Percentiles rank a stretch among this genome's conserved stretches.
Conservation (phyloP, 2,329 filamentous ascomycete genomes). For the Lachnellula hyalina region DNA sequence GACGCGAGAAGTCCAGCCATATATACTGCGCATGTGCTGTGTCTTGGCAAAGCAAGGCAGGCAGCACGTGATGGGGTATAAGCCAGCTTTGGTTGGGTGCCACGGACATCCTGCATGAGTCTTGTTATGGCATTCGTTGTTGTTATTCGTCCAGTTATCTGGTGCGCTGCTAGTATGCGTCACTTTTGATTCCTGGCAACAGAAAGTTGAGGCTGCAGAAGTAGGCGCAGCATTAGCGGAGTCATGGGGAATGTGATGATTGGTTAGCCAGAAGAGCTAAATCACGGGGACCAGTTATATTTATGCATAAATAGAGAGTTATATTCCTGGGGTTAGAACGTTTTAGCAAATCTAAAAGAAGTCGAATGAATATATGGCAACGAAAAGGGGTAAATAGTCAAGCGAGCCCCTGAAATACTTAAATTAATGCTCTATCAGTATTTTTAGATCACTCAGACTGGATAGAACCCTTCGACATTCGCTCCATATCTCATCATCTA, state of each 20-base stretch:
- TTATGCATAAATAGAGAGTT: background rate
- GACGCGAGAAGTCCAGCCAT: slow-evolving; percentile 9
- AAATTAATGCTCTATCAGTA: too few relatives aligned
- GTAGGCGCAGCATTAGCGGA: background rate
- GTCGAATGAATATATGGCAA: background rate
- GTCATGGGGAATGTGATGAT: background rate
- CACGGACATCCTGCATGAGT: background rate
- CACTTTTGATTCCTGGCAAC: background rate
- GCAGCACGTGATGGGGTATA: background rate
- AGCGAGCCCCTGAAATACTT: background rate
- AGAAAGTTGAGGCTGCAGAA: background rate
- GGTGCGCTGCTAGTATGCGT: background rate
- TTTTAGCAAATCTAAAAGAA: background rate
- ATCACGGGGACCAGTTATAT: background rate
- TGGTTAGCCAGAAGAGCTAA: background rate
- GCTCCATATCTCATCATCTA: background rate
- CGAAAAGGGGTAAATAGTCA: background rate
- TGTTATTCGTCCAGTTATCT: background rate
- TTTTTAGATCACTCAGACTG: too few relatives aligned
- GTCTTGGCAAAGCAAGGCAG: background rate
- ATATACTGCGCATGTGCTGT: background rate
- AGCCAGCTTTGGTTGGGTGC: background rate
- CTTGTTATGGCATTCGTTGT: background rate
- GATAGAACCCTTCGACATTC: too few relatives aligned
- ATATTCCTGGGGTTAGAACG: background rate